Evolutionary conservation across 352 stramenopile genomes (phyloP).

Genomic region (Saprolegnia diclina): DNA sequence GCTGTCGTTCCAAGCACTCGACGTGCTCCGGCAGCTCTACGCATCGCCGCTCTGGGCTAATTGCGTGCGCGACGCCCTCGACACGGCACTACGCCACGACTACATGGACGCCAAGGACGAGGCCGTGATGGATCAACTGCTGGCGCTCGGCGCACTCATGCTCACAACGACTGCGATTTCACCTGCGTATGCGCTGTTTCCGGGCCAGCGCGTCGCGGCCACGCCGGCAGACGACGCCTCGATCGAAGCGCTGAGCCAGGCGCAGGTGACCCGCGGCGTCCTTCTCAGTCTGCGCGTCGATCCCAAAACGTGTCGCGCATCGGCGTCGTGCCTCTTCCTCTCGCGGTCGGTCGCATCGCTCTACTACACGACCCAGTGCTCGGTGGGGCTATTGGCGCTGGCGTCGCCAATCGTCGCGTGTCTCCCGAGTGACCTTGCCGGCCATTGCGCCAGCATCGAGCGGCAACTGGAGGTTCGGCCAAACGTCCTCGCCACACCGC

Average conservation of each 20-base stretch:
- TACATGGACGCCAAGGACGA: not conserved
- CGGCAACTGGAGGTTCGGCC: not conserved
- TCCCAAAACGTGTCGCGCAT: not conserved
- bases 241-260: not conserved
- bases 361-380: conserved; percentile 13
- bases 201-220: not conserved
- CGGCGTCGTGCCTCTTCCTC: not conserved
- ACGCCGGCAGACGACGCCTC: not conserved
- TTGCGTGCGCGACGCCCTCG: not conserved
- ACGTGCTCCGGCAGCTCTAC: not conserved
- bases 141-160: not conserved
- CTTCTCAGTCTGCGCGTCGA: not conserved
- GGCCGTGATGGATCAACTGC: not conserved
- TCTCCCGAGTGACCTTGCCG: not conserved
- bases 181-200: not conserved
- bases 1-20: not conserved
- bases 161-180: not conserved
- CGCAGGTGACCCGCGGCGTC: not conserved
- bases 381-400: not conserved
- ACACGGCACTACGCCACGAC: not conserved
- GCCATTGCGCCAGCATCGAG: not conserved
- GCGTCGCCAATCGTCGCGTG: not conserved
- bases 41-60: not conserved
- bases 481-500: not conserved
- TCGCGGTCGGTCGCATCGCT: not conserved